Base-by-base conservation (phyloP, 805 yeast genomes). In the Candida ovalis region DNA sequence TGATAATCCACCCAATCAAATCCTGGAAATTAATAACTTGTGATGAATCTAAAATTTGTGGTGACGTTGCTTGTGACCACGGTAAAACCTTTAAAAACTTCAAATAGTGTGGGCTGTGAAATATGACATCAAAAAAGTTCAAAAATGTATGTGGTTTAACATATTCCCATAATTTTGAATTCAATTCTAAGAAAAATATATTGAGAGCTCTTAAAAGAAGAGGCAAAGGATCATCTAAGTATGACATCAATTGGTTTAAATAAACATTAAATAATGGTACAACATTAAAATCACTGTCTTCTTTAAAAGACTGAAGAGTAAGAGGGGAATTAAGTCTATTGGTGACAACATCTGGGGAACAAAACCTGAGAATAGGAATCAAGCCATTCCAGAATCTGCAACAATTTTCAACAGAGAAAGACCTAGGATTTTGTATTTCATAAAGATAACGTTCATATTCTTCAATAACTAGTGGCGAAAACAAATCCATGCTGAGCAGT, bases 81-180 rank as follows among this genome's bases (percentile, higher is more conserved):
- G 56, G 43, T 42, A 55, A 57, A 45, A 40, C 37, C 4, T 52
- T 52, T 25, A 83, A 58, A 44, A 63, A 67, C 17, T 64, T 66
- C 0, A 69, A 57, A 54, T 72, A 81, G 42, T 70, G 65, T 1
- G 83, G 81, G 55, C 77, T 82, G 18, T 76, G 76, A 42, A 84
- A 72, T 1, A 85, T 70, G 17, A 81, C 73, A 53, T 84, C 90
- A 44, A 86, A 62, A 40, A 83, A 69, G 50, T 80, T 81, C 50
- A 76, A 78, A 2, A 78, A 76, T 50, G 70, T 76, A 47, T 60
- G 67, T 0, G 87, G 88, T 1, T 75, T 67, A 3, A 81, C 71
- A 23, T 67, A 55, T 0, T 61, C 56, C 92, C 94, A 88, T 49
- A 83, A 78, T 3, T 68, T 66, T 0, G 57, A 18, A 7, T 72